A percentile compares a stretch with the other conserved stretches of the same genome.
These are phyloP conservation scores for Aspergillus latus DNA, from an alignment of 2,329 filamentous ascomycete species.

Conservation along the genomic window DNA sequence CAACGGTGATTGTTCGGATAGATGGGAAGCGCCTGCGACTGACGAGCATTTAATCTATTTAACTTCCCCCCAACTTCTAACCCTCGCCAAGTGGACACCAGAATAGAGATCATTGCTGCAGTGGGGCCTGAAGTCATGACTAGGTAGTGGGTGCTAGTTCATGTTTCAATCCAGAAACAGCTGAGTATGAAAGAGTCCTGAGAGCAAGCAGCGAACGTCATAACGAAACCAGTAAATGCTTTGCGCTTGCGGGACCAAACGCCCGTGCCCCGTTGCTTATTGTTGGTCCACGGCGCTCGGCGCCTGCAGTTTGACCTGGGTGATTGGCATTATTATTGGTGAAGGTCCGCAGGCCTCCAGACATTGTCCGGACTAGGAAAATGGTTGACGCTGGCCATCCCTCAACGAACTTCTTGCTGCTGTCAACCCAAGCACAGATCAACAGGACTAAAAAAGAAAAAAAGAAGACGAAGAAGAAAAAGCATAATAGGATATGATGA, in stretches of 20 bases:
- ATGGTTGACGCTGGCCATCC: neutral
- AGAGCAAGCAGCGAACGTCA: constrained; percentile 11
- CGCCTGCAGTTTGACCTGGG: constrained; percentile 10
- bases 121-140: constrained; percentile 13
- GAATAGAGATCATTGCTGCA: constrained; percentile 16
- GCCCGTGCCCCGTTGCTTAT: constrained; percentile 13
- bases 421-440: constrained; percentile 1
- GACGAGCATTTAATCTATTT: constrained; percentile 20
- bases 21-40: neutral
- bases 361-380: constrained; percentile 16
- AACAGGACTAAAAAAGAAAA: neutral
- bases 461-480: neutral
- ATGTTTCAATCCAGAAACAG: constrained; percentile 9
- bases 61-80: constrained; percentile 11
- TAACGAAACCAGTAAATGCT: constrained; percentile 25
- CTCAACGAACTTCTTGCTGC: neutral
- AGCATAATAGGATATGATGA: neutral
- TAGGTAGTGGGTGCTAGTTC: constrained; percentile 3
- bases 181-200: neutral
- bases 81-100: constrained; percentile 11
- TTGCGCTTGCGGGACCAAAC: neutral
- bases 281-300: constrained; percentile 10
- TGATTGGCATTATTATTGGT: constrained; percentile 10
- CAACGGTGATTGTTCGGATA: neutral
- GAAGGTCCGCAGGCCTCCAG: neutral